Evolutionary conservation across 2,329 filamentous ascomycete species (phyloP).

Genomic region (Mycocentrospora acerina): DNA sequence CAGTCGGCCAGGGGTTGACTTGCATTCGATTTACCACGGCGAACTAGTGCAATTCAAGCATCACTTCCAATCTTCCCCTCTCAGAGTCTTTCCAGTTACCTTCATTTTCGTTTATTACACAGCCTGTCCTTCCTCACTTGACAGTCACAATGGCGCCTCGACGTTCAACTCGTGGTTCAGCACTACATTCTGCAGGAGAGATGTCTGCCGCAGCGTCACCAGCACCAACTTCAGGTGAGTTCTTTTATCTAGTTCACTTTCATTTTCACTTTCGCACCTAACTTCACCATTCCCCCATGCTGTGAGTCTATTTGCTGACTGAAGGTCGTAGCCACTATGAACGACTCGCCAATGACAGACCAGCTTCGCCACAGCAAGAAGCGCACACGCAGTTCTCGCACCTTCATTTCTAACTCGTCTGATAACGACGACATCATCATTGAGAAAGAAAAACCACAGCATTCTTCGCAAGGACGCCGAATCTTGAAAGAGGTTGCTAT

Average conservation of each 20-base stretch:
- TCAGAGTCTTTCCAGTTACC: slow-evolving; percentile 1
- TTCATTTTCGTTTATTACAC: slow-evolving; percentile 1
- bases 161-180: slow-evolving; percentile 29
- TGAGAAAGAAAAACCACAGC: slow-evolving; percentile 10
- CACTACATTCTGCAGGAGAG: slow-evolving; percentile 7
- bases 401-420: slow-evolving; percentile 36
- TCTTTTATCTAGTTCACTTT: not conserved
- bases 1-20: slow-evolving; percentile 18
- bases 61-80: slow-evolving; percentile 5
- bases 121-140: no score
- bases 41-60: slow-evolving; percentile 10
- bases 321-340: not conserved
- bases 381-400: slow-evolving; percentile 25
- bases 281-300: not conserved
- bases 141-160: slow-evolving; percentile 26
- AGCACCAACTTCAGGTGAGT: slow-evolving; percentile 1
- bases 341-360: slow-evolving; percentile 3
- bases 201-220: slow-evolving; percentile 7
- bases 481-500: slow-evolving; percentile 39
- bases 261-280: not conserved
- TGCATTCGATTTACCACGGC: slow-evolving; percentile 20
- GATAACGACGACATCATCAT: slow-evolving; percentile 27
- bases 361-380: slow-evolving; percentile 7
- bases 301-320: not conserved
- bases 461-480: slow-evolving; percentile 15